These are phyloP conservation scores for Adansonia madagascariensis DNA, from an alignment of 441 rosid species.

Conservation along the genomic window DNA sequence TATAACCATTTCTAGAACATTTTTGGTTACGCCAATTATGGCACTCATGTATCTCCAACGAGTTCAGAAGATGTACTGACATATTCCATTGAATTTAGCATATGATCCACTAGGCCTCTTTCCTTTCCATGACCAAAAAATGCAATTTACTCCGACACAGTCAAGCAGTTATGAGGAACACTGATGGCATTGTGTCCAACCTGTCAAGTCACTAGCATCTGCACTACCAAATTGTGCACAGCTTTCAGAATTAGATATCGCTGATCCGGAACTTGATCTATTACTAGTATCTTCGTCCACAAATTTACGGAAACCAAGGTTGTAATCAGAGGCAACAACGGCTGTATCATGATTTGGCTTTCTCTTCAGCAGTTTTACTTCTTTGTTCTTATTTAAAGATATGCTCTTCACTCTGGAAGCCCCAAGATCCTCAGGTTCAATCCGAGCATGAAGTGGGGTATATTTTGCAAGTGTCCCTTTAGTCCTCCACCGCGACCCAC, in stretches of 20 bases:
- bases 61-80: not conserved
- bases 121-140: not conserved
- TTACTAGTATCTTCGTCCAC: conserved; percentile 87
- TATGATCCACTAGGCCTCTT: conserved; percentile 9
- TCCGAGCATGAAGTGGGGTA: conserved; percentile 91
- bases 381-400: conserved; percentile 70
- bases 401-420: conserved; percentile 63
- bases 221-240: conserved; percentile 83
- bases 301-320: conserved; percentile 54
- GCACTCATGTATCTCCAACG: not conserved
- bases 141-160: not conserved
- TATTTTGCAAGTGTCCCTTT: conserved; percentile 90
- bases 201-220: conserved; percentile 91
- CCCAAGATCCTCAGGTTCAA: conserved; percentile 74
- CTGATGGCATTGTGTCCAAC: conserved; percentile 39
- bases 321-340: conserved; percentile 48
- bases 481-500: conserved; percentile 99
- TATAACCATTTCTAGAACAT: conserved; percentile 8
- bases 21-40: not conserved
- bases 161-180: conserved; percentile 14
- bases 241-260: conserved; percentile 93
- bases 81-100: not conserved
- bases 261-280: conserved; percentile 96
- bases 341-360: conserved; percentile 58
- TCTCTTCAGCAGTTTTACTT: conserved; percentile 67